Evolutionary conservation across 1,139 yeast genomes (phyloP), one percentile per base, ranked within the genome.

Genomic region (Insectozyma bohioensis): DNA sequence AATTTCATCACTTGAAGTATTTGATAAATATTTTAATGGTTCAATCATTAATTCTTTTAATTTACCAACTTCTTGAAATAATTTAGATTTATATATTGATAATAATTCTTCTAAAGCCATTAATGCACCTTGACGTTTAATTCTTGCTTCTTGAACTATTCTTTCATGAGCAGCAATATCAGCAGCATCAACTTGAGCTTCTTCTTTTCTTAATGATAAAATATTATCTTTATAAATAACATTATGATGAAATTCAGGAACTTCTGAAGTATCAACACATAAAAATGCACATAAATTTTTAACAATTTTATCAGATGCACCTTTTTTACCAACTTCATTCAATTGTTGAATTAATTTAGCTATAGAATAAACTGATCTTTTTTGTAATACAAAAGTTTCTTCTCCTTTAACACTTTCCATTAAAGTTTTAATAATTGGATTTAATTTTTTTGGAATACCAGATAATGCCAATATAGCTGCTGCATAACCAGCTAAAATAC

Each of bases 211-310:
- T 47, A 90, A 68, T 1, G 96, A 86, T 35, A 90, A 62, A 23
- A 92, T 82, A 12, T 66, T 67, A 34, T 76, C 80, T 20, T 63
- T 71, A 37, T 72, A 69, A 9, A 63, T 62, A 30, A 75, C 73
- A 51, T 86, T 85, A 30, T 85, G 83, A 20, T 72, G 72, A 52
- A 86, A 92, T 51, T 88, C 97, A 3, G 98, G 98, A 21, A 92
- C 97, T 55, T 90, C 97, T 5, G 94, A 77, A 0, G 96, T 87
- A 55, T 92, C 98, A 25, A 90, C 97, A 63, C 98, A 92, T 30
- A 92, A 57, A 53, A 92, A 92, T 1, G 95, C 95, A 61, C 97
- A 86, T 35, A 94, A 64, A 51, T 94, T 94, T 53, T 87, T 90
- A 33, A 86, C 77, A 44, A 92, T 83, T 53, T 92, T 94, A 48